Conservation (phyloP, 495 filamentous ascomycete species). For the Terfezia claveryi region DNA sequence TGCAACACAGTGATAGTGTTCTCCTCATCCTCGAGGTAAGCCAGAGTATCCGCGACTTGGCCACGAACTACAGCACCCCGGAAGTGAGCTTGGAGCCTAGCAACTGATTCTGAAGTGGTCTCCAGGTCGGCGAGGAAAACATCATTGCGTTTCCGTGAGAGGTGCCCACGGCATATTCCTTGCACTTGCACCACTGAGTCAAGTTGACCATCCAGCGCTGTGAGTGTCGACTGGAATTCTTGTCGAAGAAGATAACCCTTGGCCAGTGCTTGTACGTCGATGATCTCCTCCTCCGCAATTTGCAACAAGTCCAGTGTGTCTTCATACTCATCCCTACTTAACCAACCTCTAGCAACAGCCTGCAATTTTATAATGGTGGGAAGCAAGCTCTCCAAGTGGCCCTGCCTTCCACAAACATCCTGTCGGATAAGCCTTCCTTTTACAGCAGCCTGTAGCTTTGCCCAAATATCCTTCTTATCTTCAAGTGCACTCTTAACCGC, state of each 20-base stretch:
- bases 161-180: slow-evolving; percentile 40
- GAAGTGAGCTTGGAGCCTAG: slow-evolving; percentile 46
- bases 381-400: slow-evolving; percentile 21
- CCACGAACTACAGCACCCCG: slow-evolving; percentile 60
- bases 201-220: slow-evolving; percentile 37
- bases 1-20: slow-evolving; percentile 52
- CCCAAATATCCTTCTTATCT: slow-evolving; percentile 23
- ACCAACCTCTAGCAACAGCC: slow-evolving; percentile 25
- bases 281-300: slow-evolving; percentile 27
- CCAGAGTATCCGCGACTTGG: slow-evolving; percentile 44
- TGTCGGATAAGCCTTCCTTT: slow-evolving; percentile 28
- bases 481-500: slow-evolving; percentile 24
- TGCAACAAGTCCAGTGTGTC: slow-evolving; percentile 7
- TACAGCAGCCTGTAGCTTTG: slow-evolving; percentile 28
- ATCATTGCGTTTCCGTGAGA: slow-evolving; percentile 30
- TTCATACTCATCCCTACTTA: neutral
- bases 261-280: slow-evolving; percentile 26
- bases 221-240: slow-evolving; percentile 24
- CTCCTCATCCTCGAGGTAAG: slow-evolving; percentile 61
- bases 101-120: slow-evolving; percentile 33
- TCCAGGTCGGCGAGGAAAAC: slow-evolving; percentile 35
- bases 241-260: slow-evolving; percentile 24
- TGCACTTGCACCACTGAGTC: slow-evolving; percentile 43
- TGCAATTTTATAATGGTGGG: slow-evolving; percentile 30
- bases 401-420: slow-evolving; percentile 24